Conservation (phyloP, 192 early-diverging fungal genomes). For the Podila horticola region DNA sequence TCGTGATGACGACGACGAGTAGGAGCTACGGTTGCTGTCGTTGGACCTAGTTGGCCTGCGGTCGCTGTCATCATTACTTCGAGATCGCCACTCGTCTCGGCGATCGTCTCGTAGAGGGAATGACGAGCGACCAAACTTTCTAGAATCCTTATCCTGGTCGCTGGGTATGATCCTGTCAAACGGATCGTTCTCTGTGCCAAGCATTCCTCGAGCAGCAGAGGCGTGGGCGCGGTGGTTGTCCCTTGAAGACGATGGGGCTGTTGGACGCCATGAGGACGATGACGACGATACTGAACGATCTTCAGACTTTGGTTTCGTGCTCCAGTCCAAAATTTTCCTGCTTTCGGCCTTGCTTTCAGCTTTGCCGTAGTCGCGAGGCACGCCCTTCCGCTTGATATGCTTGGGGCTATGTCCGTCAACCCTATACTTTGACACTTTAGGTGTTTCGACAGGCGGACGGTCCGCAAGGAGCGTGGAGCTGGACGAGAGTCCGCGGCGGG, state of each 20-base stretch:
- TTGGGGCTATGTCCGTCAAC: background rate
- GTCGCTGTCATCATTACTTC: background rate
- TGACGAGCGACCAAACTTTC: constrained; percentile 27
- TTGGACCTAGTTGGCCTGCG: background rate
- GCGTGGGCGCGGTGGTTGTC: background rate
- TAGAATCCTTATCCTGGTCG: constrained; percentile 9
- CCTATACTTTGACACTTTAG: background rate
- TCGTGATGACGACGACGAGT: background rate
- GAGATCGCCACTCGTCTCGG: background rate
- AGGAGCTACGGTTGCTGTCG: background rate
- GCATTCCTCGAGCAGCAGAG: background rate
- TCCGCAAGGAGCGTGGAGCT: background rate
- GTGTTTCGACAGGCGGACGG: background rate
- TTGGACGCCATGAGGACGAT: no score
- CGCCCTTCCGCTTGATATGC: background rate
- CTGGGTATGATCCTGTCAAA: constrained; percentile 15
- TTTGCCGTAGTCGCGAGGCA: background rate
- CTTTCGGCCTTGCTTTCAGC: background rate
- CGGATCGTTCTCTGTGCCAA: constrained; percentile 13
- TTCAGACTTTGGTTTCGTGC: background rate
- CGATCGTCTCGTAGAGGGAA: constrained; percentile 4
- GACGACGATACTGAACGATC: no score
- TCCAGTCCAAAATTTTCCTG: background rate
- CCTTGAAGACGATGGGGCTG: background rate
- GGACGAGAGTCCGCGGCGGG: background rate